Evolutionary conservation across 805 yeast genomes (phyloP).

Genomic region (Saccharomycopsis babjevae): DNA sequence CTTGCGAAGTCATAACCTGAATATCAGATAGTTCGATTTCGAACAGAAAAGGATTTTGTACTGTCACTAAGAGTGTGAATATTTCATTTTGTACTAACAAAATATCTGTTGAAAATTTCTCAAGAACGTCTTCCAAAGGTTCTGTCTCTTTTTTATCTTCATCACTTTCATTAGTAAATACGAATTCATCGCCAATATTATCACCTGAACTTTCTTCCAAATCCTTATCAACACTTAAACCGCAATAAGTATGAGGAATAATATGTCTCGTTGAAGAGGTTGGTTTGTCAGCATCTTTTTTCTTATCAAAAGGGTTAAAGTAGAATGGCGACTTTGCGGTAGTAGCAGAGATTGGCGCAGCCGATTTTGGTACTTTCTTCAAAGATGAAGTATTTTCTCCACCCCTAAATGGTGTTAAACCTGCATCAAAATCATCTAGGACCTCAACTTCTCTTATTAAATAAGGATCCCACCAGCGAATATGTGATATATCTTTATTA

Average conservation of each 20-base stretch:
- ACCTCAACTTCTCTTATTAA: conserved; percentile 44
- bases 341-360: background rate
- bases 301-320: background rate
- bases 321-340: conserved; percentile 21
- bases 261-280: background rate
- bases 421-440: conserved; percentile 20
- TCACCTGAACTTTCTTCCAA: background rate
- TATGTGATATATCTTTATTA: conserved; percentile 21
- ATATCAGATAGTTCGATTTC: conserved; percentile 51
- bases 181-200: background rate
- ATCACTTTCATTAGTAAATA: background rate
- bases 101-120: conserved; percentile 19
- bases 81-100: conserved; percentile 52
- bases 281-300: conserved; percentile 8
- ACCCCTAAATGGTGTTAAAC: conserved; percentile 10
- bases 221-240: background rate
- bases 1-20: conserved; percentile 26
- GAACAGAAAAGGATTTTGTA: conserved; percentile 77
- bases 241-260: background rate
- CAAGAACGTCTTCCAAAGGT: conserved; percentile 20
- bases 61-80: conserved; percentile 41
- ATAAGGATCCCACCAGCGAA: conserved; percentile 65
- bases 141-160: conserved; percentile 12
- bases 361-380: background rate
- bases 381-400: conserved; percentile 10